Conservation (phyloP, 371 early-diverging fungal genomes). For the Chytridium lagenaria region DNA sequence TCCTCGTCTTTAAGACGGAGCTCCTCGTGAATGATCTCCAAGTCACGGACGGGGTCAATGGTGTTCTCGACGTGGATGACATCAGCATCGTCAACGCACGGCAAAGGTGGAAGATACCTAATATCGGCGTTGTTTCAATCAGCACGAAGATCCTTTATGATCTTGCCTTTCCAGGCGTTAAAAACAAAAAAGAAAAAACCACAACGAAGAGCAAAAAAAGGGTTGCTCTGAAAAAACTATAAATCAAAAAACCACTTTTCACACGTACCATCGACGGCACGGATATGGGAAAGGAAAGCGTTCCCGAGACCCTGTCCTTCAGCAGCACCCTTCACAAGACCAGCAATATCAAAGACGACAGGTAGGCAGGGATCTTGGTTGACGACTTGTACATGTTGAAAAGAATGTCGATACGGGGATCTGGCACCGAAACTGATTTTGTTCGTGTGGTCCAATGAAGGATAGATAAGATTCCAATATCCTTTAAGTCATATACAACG, state of each 20-base stretch:
- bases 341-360: slow-evolving; percentile 99
- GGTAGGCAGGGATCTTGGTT: slow-evolving; percentile 55
- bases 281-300: slow-evolving; percentile 96
- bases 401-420: slow-evolving; percentile 90
- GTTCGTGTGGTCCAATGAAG: too few relatives aligned
- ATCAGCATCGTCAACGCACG: slow-evolving; percentile 51
- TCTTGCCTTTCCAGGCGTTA: too few relatives aligned
- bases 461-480: too few relatives aligned
- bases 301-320: slow-evolving; percentile 85
- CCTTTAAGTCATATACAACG: too few relatives aligned
- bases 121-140: too few relatives aligned
- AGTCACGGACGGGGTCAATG: slow-evolving; percentile 94
- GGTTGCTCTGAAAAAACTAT: background rate
- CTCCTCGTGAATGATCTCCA: slow-evolving; percentile 96
- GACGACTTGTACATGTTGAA: slow-evolving; percentile 77
- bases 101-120: slow-evolving; percentile 84
- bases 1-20: slow-evolving; percentile 64
- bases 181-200: background rate
- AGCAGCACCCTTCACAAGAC: slow-evolving; percentile 85
- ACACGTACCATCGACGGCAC: slow-evolving; percentile 95
- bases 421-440: slow-evolving; percentile 71
- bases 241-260: background rate
- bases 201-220: slow-evolving; percentile 14
- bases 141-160: too few relatives aligned
- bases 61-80: slow-evolving; percentile 50